Base-by-base conservation (phyloP, 495 filamentous ascomycete species). In the Paragyromitra xinjiangensis region DNA sequence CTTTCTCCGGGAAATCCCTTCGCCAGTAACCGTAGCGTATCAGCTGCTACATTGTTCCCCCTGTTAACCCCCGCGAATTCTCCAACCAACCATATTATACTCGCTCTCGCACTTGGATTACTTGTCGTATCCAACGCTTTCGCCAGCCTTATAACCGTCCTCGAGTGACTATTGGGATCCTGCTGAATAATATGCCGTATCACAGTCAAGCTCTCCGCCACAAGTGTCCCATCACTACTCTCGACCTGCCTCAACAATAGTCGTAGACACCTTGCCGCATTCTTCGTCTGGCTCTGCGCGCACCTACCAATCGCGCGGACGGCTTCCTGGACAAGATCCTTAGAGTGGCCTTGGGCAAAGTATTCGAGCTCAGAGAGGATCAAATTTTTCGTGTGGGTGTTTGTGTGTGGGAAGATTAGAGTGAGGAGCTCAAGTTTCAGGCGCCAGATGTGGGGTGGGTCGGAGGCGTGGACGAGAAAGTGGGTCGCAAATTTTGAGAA, bases 1-100 rank as follows among this genome's bases (percentile, higher is more conserved):
- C 89, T 89, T 83, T 99, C 95, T 70, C 92, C 89, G 1, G 90
- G 86, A 78, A 97, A 99, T 12, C 89, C 89, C 81, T 94, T 94
- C 9, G 92, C 89, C 11, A 99, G 86, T 14, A 98, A 91, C n/a
- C 96, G 89, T 2, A 98, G 86, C 22, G 97, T 94, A 81, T 99
- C 95, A 0, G 95, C 89, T 0, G 96, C 95, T 71, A 99, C 93
- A 81, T 95, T 96, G 48, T 83, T 75, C 1, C 81, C 81, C 2
- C 90, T 87, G 71, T 94, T 90, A 11, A 91, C 79, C 0, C 92
- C 92, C 0, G 95, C 89, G 80, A 93, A 98, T 84, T 99, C 95
- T 64, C 95, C 95, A 0, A 99, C 94, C 3, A 99, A 90, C 95
- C 95, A 99, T 78, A 98, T 92, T 73, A 98, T 97, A 42, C 91